phyloP scores from a whole-genome alignment of 345 rosid species.

The Pugionium cornutum region DNA sequence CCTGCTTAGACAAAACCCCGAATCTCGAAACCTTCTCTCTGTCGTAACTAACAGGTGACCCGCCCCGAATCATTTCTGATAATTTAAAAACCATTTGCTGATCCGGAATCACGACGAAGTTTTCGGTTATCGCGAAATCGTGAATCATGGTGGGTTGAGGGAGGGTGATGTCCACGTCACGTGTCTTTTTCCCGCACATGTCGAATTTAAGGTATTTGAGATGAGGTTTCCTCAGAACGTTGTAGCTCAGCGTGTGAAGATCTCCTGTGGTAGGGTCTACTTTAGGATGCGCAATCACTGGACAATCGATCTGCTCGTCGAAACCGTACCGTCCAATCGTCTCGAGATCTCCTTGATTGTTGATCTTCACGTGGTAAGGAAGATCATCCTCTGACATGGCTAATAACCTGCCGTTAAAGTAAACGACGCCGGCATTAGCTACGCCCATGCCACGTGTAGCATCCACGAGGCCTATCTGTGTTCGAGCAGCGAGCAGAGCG shows the following conservation, averaged over 20 bases:
- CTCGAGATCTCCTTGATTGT: slow-evolving; percentile 53
- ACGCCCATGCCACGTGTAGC: slow-evolving; percentile 58
- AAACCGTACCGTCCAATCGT: slow-evolving; percentile 63
- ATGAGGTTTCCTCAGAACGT: slow-evolving; percentile 55
- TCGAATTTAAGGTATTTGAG: slow-evolving; percentile 60
- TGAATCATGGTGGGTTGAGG: slow-evolving; percentile 66
- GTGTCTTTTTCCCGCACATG: slow-evolving; percentile 49
- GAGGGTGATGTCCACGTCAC: slow-evolving; percentile 52
- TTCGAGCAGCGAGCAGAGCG: slow-evolving; percentile 57
- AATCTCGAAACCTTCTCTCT: slow-evolving; percentile 52
- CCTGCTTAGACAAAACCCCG: slow-evolving; percentile 50
- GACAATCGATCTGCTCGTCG: slow-evolving; percentile 49
- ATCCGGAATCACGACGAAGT: slow-evolving; percentile 62
- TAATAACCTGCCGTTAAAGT: slow-evolving; percentile 60
- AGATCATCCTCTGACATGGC: slow-evolving; percentile 89
- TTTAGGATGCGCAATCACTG: slow-evolving; percentile 82
- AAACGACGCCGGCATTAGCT: slow-evolving; percentile 73
- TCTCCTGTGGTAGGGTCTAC: slow-evolving; percentile 65
- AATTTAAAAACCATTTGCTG: slow-evolving; percentile 77
- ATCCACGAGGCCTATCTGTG: slow-evolving; percentile 55
- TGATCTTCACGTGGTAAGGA: slow-evolving; percentile 62
- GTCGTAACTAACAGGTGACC: slow-evolving; percentile 71
- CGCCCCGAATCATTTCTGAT: slow-evolving; percentile 64
- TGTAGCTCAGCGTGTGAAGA: slow-evolving; percentile 61
- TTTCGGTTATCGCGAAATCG: slow-evolving; percentile 67